phyloP scores from a whole-genome alignment of 805 yeast species.

The Candida pseudofarinosa region DNA sequence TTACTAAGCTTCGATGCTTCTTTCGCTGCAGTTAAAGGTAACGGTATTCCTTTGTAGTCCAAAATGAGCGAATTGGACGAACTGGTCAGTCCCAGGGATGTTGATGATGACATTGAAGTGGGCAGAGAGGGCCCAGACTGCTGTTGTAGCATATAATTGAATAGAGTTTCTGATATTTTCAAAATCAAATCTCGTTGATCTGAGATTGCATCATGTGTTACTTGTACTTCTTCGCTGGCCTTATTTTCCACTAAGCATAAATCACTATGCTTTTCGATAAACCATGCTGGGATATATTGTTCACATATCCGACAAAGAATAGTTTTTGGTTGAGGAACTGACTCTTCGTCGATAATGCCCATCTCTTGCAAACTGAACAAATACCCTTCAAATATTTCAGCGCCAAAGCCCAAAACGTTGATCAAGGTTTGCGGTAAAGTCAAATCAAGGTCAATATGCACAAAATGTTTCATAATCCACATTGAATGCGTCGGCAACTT shows the following conservation, averaged over 20 bases:
- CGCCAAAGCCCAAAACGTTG: constrained; percentile 84
- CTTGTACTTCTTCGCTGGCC: constrained; percentile 70
- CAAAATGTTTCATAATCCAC: constrained; percentile 87
- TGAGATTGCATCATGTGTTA: constrained; percentile 66
- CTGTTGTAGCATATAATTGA: constrained; percentile 3
- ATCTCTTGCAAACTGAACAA: constrained; percentile 59
- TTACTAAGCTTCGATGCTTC: constrained; percentile 17
- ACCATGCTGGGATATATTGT: constrained; percentile 89
- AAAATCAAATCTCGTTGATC: constrained; percentile 62
- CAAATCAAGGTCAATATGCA: constrained; percentile 57
- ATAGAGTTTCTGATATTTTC: constrained; percentile 39
- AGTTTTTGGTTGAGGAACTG: constrained; percentile 74
- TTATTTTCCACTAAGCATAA: constrained; percentile 82
- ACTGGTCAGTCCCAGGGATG: constrained; percentile 11
- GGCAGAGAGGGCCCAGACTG: constrained; percentile 5
- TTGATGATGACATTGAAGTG: constrained; percentile 11
- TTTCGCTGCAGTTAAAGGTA: constrained; percentile 27
- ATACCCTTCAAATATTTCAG: constrained; percentile 76
- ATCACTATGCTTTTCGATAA: constrained; percentile 88
- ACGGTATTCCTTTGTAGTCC: constrained; percentile 58
- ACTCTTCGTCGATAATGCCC: constrained; percentile 58
- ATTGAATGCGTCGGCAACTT: constrained; percentile 73
- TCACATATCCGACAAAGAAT: constrained; percentile 93
- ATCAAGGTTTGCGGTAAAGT: constrained; percentile 68
- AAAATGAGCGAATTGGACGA: constrained; percentile 17